Evolutionary conservation across 176 grass and related monocot genomes (phyloP), one percentile per base, ranked within the genome.

Genomic region (Neostapfia colusana): DNA sequence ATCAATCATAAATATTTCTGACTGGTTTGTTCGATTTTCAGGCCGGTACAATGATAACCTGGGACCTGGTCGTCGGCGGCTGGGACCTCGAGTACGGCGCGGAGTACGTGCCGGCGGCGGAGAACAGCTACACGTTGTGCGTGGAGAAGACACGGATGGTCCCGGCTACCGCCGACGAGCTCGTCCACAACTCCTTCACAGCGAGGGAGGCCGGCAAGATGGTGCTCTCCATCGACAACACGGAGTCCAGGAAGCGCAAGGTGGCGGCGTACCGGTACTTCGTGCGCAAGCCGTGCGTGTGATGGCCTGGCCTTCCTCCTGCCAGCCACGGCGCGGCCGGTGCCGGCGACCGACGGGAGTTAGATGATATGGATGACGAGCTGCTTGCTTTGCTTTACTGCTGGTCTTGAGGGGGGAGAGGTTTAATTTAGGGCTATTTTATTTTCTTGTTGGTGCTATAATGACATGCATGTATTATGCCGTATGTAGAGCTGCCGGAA

Each of bases 71-170:
- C 50, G 91, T 98, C 51, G 95, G 89, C 0, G 91, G 91, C 4
- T 98, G 95, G 95, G 91, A 98, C 65, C 77, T 98, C 17, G 89
- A 98, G 65, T 98, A 98, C 59, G 95, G 95, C 71, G 95, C 95
- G 0, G 89, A 94, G 85, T 98, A 86, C 41, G 87, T 94, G n/a
- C 95, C 95, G 10, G 72, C 89, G 25, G 85, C 85, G 17, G 91
- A 84, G 58, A 72, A 71, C 14, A 84, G 89, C 82, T 98, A 98
- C 84, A 90, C 95, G 69, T 73, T 98, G 4, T 81, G 82, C 11
- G 91, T 98, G 57, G 95, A 94, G 89, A 89, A 87, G 87, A 80
- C 88, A 24, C 79, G 79, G 80, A 85, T 78, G 78, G 84, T 98
- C 16, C 59, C 77, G 40, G 75, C 89, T 37, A 59, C 62, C 23